Base-by-base conservation (phyloP, 331 rosid species). In the Ulmus americana region DNA sequence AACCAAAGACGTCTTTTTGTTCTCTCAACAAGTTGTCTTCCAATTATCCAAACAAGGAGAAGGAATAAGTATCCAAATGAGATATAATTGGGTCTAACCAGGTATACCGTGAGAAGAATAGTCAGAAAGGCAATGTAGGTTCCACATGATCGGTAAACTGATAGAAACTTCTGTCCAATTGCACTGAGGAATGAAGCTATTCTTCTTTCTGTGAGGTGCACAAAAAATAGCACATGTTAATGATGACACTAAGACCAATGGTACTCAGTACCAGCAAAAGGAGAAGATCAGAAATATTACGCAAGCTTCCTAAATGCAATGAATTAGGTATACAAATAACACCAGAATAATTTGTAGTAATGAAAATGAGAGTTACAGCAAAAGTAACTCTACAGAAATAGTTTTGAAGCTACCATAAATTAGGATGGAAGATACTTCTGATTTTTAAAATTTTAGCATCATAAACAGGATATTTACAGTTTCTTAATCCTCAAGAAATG, bases 31-130 rank as follows among this genome's bases (percentile, higher is more conserved):
- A 90, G 87, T 71, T 94, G 99, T 62, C 99, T 82, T 79, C 97
- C 96, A 74, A 72, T 90, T 70, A 90, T 90, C 99, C 99, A 94
- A 61, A 90, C 65, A 63, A 94, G 97, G 59, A 94, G 96, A 65
- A 94, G 95, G 72, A 85, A 85, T 71, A 90, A 44, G 83, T 79
- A 94, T 44, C 99, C 99, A 58, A 87, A 85, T 55, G 99, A 85
- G 70, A 80, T 51, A 65, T 77, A 77, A 79, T 94, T 94, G 14
- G 99, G 99, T 69, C 83, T 90, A 84, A 87, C 95, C 69, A 79
- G 75, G 83, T 81, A 94, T 22, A 94, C 96, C 0, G 87, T 81
- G 72, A 94, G 76, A 72, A 94, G 95, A 81, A 94, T 85, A 15
- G 99, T 94, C 57, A 90, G 68, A 76, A 87, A 85, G 62, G 97